Percentiles rank a stretch among this genome's conserved stretches.
Conservation (phyloP, 495 filamentous ascomycete genomes). For the Neurospora sp. region DNA sequence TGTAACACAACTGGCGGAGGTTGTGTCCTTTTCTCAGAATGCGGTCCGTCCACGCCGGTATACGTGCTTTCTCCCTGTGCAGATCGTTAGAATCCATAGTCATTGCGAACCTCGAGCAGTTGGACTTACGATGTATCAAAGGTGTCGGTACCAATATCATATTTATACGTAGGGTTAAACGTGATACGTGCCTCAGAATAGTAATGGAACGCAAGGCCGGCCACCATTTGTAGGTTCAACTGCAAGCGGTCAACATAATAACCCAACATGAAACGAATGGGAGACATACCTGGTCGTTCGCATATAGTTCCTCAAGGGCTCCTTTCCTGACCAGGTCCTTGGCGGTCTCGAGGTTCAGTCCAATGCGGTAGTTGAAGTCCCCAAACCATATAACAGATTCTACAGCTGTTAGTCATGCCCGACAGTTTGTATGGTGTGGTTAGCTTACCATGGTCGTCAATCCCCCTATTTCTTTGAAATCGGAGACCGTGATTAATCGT, state of each 20-base stretch:
- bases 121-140: slow-evolving; percentile 81
- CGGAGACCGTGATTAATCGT: slow-evolving; percentile 81
- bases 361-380: slow-evolving; percentile 98
- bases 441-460: slow-evolving; percentile 67
- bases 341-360: slow-evolving; percentile 68
- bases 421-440: not conserved
- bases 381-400: slow-evolving; percentile 93
- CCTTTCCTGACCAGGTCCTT: slow-evolving; percentile 58
- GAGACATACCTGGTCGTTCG: slow-evolving; percentile 74
- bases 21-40: slow-evolving; percentile 77
- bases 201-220: slow-evolving; percentile 76
- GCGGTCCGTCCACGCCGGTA: slow-evolving; percentile 96
- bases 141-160: slow-evolving; percentile 71
- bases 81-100: slow-evolving; percentile 1
- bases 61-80: slow-evolving; percentile 75
- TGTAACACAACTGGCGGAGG: slow-evolving; percentile 73
- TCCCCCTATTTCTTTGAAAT: slow-evolving; percentile 81
- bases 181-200: slow-evolving; percentile 79
- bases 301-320: slow-evolving; percentile 71
- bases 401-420: slow-evolving; percentile 8
- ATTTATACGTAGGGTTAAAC: slow-evolving; percentile 94
- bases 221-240: slow-evolving; percentile 94
- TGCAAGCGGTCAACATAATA: slow-evolving; percentile 23
- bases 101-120: not conserved
- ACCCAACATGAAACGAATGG: not conserved